Evolutionary conservation across 345 rosid genomes (phyloP).

Genomic region (Clausena lansium): DNA sequence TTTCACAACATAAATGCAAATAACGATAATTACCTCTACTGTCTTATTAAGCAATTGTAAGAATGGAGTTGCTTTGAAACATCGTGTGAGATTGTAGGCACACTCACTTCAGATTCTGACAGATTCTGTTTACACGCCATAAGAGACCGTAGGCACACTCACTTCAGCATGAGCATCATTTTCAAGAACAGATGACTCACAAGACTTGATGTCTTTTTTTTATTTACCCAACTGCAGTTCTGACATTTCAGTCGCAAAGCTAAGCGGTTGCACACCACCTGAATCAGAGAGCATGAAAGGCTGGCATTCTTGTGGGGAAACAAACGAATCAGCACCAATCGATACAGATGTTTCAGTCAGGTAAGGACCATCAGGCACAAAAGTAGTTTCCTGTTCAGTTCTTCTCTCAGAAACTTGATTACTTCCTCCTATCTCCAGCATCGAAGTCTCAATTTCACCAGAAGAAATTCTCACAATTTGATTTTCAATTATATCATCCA

Average conservation of each 20-base stretch:
- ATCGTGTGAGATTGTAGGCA: constrained; percentile 43
- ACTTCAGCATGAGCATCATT: constrained; percentile 24
- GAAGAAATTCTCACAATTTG: not conserved
- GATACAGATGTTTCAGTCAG: constrained; percentile 19
- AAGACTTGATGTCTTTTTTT: constrained; percentile 17
- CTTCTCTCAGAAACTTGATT: constrained; percentile 11
- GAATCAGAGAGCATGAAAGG: constrained; percentile 26
- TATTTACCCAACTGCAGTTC: constrained; percentile 29
- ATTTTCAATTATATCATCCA: constrained; percentile 25
- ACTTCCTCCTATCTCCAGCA: not conserved
- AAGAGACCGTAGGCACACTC: constrained; percentile 18
- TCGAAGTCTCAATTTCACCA: not conserved
- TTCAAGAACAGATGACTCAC: constrained; percentile 33
- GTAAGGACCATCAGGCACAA: constrained; percentile 20
- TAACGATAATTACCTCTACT: constrained; percentile 57
- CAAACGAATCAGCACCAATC: constrained; percentile 26
- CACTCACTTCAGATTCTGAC: constrained; percentile 58
- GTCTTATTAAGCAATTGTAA: constrained; percentile 59
- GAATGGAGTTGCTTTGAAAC: constrained; percentile 32
- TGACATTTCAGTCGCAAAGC: constrained; percentile 22
- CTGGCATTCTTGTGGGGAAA: constrained; percentile 28
- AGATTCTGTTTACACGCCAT: constrained; percentile 35
- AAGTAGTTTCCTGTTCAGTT: constrained; percentile 26
- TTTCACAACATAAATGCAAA: constrained; percentile 10
- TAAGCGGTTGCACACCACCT: constrained; percentile 38